These are phyloP conservation scores for Bassia scoparia DNA, from an alignment of 148 eudicot species.

Conservation along the genomic window DNA sequence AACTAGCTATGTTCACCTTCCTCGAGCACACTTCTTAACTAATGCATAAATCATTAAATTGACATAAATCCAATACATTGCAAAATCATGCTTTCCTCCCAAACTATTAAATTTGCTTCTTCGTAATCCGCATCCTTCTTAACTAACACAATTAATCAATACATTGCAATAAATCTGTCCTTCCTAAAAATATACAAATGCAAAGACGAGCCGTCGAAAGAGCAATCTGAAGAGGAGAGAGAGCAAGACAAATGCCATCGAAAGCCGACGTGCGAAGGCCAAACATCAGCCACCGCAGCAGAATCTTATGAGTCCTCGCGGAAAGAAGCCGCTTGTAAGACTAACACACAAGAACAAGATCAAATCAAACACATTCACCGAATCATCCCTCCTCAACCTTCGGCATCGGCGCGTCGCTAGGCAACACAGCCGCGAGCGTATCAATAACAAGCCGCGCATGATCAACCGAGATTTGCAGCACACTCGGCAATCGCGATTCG, in stretches of 20 bases:
- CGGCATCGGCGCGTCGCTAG: slow-evolving; percentile 26
- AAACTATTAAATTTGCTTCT: no score
- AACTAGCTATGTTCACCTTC: neutral
- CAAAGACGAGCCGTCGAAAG: neutral
- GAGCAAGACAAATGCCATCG: slow-evolving; percentile 79
- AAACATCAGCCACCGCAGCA: slow-evolving; percentile 88
- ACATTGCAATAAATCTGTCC: no score
- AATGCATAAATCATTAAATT: neutral
- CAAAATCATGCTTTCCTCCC: no score
- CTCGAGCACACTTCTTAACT: neutral
- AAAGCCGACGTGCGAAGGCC: slow-evolving; percentile 95
- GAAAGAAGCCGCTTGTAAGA: slow-evolving; percentile 83
- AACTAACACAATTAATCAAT: neutral
- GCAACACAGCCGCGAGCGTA: slow-evolving; percentile 51
- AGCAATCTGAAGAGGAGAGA: slow-evolving; percentile 75
- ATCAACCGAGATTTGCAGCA: slow-evolving; percentile 55
- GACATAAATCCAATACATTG: neutral
- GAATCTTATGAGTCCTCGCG: slow-evolving; percentile 70
- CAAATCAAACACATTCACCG: slow-evolving; percentile 70
- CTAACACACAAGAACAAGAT: slow-evolving; percentile 71
- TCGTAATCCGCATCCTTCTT: neutral
- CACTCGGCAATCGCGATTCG: slow-evolving; percentile 42
- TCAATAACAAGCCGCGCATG: slow-evolving; percentile 67
- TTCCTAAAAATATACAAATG: no score
- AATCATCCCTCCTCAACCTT: slow-evolving; percentile 20